Evolutionary conservation across 306 rosid species (phyloP), one percentile per base, ranked within the genome.

Genomic region (Trichosanthes truncata): DNA sequence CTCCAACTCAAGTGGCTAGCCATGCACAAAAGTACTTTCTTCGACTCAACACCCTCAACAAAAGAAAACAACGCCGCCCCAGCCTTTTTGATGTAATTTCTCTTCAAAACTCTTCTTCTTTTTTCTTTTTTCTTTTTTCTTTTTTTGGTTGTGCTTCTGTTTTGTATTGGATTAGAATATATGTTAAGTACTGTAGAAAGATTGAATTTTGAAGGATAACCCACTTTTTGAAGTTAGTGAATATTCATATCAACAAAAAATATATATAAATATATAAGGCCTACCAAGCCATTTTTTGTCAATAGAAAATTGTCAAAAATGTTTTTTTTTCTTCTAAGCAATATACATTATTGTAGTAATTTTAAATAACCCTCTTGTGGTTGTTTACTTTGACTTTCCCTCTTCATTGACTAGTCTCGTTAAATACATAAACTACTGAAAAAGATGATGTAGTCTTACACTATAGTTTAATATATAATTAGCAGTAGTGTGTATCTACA

Each of bases 11-110:
- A 66, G 80, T 84, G 20, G 87, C 87, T 17, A 81, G 87, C 45
- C 87, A 82, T 69, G 85, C 87, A 2, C 87, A 85, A 18, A 85
- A 85, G 48, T 79, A 79, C 51, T 85, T 82, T 36, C 80, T 66
- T 9, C 66, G 82, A 15, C 83, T 72, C 20, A 29, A 2, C 21
- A 35, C 9, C 25, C 79, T 38, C 56, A 11, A 29, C 61, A 41
- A 33, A 31, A 38, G 63, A 21, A 71, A 55, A n/a, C 46, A 63
- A 1, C 25, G 48, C 13, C 75, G 76, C 7, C 67, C 81, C 59
- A 77, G 83, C 79, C 76, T 71, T 9, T 84, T 84, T 9, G 77
- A 81, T 33, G 82, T 84, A 21, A 15, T 40, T 1, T 74, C 18
- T 7, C 26, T 8, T 25, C 63, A 29, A 36, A 35, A 38, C 51